Conservation (phyloP, 176 grass and related monocot species). For the Aegilops speltoides region DNA sequence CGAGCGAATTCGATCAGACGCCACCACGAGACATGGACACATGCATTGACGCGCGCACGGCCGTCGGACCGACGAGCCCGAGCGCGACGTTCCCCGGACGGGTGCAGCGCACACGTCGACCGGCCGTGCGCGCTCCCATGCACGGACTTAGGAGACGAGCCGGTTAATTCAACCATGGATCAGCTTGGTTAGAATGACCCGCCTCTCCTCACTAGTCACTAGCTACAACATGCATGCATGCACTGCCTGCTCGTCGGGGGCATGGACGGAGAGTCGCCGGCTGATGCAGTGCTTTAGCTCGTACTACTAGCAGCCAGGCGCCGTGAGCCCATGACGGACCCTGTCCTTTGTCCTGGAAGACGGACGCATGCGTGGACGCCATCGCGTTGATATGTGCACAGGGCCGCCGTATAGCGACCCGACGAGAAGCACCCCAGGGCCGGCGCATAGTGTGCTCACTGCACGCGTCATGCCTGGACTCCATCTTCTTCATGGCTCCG, state of each 20-base stretch:
- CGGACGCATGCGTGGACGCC: background rate
- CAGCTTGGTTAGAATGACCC: too few species aligned
- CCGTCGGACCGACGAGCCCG: background rate
- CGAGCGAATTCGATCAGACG: background rate
- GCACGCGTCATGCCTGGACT: background rate
- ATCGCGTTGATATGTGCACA: background rate
- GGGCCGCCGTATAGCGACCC: too few species aligned
- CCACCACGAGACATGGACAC: background rate
- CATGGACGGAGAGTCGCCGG: background rate
- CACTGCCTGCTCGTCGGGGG: background rate
- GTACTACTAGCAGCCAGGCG: background rate
- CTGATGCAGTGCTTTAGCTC: background rate
- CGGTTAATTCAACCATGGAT: background rate
- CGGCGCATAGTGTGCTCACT: background rate
- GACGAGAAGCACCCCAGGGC: too few species aligned
- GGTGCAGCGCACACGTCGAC: background rate
- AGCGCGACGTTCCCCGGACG: background rate
- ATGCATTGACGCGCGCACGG: background rate
- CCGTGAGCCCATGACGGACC: background rate
- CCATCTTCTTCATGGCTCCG: background rate
- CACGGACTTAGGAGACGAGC: background rate
- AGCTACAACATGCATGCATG: too few species aligned
- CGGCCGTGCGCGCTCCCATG: slow-evolving; percentile 2
- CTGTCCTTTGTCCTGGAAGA: background rate
- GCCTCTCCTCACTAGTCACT: too few species aligned